phyloP scores from a whole-genome alignment of 2,329 filamentous ascomycete genomes.

The Tolypocladium ovalisporum region DNA sequence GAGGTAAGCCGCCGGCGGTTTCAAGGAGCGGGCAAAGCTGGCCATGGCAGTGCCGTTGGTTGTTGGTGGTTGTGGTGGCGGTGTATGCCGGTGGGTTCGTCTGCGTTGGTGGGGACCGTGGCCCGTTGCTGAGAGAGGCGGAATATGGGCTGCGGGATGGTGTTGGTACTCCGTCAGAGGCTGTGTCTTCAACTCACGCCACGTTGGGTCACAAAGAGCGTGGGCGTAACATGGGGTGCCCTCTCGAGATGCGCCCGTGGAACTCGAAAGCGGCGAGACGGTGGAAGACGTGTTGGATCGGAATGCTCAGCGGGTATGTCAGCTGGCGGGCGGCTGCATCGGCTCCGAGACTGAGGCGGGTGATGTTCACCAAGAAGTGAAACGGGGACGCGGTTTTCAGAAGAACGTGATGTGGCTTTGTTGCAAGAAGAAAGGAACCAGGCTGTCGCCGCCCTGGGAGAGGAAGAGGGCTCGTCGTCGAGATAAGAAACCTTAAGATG shows the following conservation, averaged over 20 bases:
- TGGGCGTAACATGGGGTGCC: not conserved
- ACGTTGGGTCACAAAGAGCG: not conserved
- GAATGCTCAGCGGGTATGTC: not conserved
- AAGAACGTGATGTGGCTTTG: not conserved
- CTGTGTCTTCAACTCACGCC: not conserved
- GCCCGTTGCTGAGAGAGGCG: not conserved
- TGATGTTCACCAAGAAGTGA: not conserved
- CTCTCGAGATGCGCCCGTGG: not conserved
- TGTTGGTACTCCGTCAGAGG: not conserved
- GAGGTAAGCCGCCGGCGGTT: constrained; percentile 31
- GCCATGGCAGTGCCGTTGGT: constrained; percentile 24
- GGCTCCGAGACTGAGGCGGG: not conserved
- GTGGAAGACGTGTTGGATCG: not conserved
- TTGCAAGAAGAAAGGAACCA: not conserved
- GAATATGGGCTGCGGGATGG: not conserved
- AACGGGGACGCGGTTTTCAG: not conserved
- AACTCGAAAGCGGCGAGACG: not conserved
- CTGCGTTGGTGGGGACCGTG: not conserved
- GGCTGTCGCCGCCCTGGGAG: not conserved
- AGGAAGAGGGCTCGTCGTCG: not conserved
- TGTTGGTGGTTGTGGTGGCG: not conserved
- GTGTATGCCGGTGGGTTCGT: not conserved
- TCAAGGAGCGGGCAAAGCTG: constrained; percentile 36
- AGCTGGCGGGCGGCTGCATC: not conserved
- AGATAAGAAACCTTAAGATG: not conserved